These are phyloP conservation scores for Xylariaceae sp. DNA, from an alignment of 2,329 filamentous ascomycete genomes.

Conservation along the genomic window DNA sequence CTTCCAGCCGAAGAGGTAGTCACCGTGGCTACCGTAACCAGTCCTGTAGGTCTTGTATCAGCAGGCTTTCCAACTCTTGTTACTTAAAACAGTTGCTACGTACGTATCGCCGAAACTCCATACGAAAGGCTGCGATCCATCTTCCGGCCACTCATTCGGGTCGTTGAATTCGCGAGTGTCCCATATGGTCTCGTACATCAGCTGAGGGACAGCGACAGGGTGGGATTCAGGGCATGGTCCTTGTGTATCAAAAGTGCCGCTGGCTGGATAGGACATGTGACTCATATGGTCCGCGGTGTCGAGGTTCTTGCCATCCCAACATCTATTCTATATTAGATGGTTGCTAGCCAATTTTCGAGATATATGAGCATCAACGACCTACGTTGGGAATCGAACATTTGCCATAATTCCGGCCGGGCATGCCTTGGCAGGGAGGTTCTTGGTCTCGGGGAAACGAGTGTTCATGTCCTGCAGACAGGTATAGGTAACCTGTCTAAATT, in stretches of 20 bases:
- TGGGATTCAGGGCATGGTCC: slow-evolving; percentile 43
- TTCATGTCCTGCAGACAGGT: slow-evolving; percentile 44
- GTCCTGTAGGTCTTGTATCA: slow-evolving; percentile 25
- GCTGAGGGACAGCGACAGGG: slow-evolving; percentile 43
- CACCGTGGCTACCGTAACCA: slow-evolving; percentile 41
- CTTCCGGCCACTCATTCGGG: slow-evolving; percentile 41
- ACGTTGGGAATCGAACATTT: slow-evolving; percentile 50
- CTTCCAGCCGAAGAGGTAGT: slow-evolving; percentile 48
- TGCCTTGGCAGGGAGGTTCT: slow-evolving; percentile 41
- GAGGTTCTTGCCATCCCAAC: slow-evolving; percentile 50
- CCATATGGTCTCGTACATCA: slow-evolving; percentile 45
- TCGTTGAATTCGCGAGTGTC: slow-evolving; percentile 43
- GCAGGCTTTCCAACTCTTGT: background rate
- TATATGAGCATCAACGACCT: slow-evolving; percentile 36
- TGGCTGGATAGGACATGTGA: slow-evolving; percentile 46
- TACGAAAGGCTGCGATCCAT: slow-evolving; percentile 41
- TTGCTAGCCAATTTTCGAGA: slow-evolving; percentile 32
- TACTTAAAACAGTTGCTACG: background rate
- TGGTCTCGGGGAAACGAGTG: slow-evolving; percentile 43
- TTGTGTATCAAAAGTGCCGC: slow-evolving; percentile 39
- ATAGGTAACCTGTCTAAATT: slow-evolving; percentile 47
- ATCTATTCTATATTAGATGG: slow-evolving; percentile 39
- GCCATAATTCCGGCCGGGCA: slow-evolving; percentile 48
- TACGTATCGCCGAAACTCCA: slow-evolving; percentile 37
- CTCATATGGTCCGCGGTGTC: slow-evolving; percentile 46